Conservation (phyloP, 768 basidiomycete species). For the Pholiota molesta region DNA sequence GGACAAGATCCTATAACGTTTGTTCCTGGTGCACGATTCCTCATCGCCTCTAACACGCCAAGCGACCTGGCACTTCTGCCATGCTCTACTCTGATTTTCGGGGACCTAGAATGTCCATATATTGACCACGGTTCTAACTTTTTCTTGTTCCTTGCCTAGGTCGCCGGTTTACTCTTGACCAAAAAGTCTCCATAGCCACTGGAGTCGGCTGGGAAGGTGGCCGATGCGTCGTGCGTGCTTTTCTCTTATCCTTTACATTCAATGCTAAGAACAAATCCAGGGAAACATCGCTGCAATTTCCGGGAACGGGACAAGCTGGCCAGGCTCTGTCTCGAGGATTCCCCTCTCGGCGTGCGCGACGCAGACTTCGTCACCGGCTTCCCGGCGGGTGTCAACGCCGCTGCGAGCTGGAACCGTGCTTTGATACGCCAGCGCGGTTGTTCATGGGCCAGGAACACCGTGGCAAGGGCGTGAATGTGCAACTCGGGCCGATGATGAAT, state of each 20-base stretch:
- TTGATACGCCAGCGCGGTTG: constrained; percentile 77
- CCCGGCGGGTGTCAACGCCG: constrained; percentile 84
- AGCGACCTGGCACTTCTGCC: background rate
- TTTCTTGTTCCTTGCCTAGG: constrained; percentile 9
- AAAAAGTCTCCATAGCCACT: constrained; percentile 67
- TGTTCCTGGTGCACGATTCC: too few relatives aligned
- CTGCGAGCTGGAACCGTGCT: constrained; percentile 78
- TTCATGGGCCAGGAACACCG: constrained; percentile 84
- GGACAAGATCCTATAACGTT: too few relatives aligned
- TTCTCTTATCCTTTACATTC: background rate
- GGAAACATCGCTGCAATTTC: constrained; percentile 61
- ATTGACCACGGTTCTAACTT: background rate
- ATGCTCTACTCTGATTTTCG: background rate
- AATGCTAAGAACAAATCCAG: constrained; percentile 23
- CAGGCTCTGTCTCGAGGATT: constrained; percentile 79
- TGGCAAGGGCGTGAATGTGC: constrained; percentile 83
- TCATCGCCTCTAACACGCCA: background rate
- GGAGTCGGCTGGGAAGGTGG: constrained; percentile 70
- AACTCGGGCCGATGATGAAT: constrained; percentile 86
- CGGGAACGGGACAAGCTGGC: constrained; percentile 49
- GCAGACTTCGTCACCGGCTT: constrained; percentile 77
- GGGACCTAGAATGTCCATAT: too few relatives aligned
- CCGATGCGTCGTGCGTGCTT: constrained; percentile 60
- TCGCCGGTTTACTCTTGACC: constrained; percentile 49
- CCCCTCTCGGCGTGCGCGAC: constrained; percentile 78